Base-by-base conservation (phyloP, 2,329 filamentous ascomycete genomes). In the Microcyclospora tardicrescens region DNA sequence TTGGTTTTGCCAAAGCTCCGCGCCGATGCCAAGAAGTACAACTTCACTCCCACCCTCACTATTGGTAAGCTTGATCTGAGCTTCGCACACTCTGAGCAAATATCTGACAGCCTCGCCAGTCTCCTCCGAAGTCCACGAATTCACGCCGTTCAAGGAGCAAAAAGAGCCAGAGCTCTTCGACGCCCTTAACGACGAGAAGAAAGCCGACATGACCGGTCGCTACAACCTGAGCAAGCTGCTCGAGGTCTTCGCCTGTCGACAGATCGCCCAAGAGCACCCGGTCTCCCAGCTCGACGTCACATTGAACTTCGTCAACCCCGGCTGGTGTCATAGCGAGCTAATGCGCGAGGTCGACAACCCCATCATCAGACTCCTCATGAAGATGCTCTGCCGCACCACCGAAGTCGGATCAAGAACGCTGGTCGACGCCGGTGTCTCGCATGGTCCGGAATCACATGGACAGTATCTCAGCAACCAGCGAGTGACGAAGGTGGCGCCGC, bases 241-340 rank as follows among this genome's bases (percentile, higher is more conserved):
- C n/a, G 59, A 69, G 47, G 56, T 72, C 6, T 51, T 71, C 10
- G 43, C 54, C n/a, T 54, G 62, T 9, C 62, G 67, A 13, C 60
- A 55, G 36, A 50, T 56, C 33, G 44, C 50, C 10, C 29, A 43
- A 8, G 40, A 51, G 4, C 50, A 54, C 6, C 42, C 58, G 1
- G 39, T 45, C 2, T 5, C 4, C 5, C 44, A 53, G 32, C 49
- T 55, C 10, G 41, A 47, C 5, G 65, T 75, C 30, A 64, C 65
- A 1, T 46, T 76, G 40, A 75, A 73, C 48, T 60, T 61, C 43
- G 43, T 71, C 14, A 72, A 71, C 40, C 72, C 73, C 0, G 72
- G 72, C 1, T 57, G 69, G 24, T 75, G 72, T 49, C 60, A 70
- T 31, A 66, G 67, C 1, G 50, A 64, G 16, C 56, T 76, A 1